Conservation (phyloP, 805 yeast genomes). For the Pichia californica region DNA sequence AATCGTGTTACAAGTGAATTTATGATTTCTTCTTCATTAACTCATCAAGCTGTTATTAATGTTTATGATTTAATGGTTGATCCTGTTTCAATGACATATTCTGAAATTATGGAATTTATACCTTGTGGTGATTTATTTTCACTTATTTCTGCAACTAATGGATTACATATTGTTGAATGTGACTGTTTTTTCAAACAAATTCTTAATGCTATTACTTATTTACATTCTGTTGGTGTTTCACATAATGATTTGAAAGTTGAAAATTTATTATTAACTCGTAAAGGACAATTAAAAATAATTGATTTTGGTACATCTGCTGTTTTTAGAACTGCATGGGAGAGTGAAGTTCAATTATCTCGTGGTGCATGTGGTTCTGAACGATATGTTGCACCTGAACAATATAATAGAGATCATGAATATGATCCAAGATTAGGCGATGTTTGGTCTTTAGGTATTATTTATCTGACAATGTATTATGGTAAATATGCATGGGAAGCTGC, state of each 20-base stretch:
- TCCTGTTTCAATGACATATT: constrained; percentile 58
- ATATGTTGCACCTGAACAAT: constrained; percentile 90
- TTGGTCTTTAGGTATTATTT: constrained; percentile 83
- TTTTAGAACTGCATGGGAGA: constrained; percentile 86
- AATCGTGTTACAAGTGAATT: constrained; percentile 85
- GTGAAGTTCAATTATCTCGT: constrained; percentile 53
- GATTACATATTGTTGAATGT: constrained; percentile 58
- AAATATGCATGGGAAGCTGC: constrained; percentile 33
- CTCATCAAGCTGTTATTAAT: constrained; percentile 69
- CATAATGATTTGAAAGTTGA: constrained; percentile 93
- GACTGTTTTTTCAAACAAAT: constrained; percentile 90
- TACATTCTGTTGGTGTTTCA: constrained; percentile 89
- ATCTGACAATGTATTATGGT: constrained; percentile 54
- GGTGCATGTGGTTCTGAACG: constrained; percentile 91
- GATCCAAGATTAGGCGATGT: constrained; percentile 80
- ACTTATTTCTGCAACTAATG: constrained; percentile 44
- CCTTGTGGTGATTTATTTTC: constrained; percentile 79
- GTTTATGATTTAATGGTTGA: constrained; percentile 77
- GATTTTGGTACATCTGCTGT: constrained; percentile 93
- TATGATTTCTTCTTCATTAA: constrained; percentile 73
- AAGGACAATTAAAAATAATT: constrained; percentile 62
- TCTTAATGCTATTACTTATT: constrained; percentile 70
- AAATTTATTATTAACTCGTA: constrained; percentile 62
- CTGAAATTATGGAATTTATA: constrained; percentile 94
- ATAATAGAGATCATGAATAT: constrained; percentile 42